Conservation (phyloP, 1,139 yeast species). For the Hanseniaspora uvarum region DNA sequence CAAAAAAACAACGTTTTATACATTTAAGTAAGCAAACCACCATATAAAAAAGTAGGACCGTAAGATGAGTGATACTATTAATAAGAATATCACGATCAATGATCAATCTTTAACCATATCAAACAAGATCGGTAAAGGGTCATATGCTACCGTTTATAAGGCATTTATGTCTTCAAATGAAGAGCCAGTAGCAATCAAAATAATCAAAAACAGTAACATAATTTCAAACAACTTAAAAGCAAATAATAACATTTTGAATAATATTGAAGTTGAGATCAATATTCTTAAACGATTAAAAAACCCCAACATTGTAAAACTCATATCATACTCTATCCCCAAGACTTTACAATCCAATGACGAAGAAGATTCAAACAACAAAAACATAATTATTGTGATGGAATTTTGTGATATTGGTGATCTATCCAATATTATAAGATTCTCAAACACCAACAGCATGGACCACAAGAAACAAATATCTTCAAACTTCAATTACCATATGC, state of each 20-base stretch:
- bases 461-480: neutral
- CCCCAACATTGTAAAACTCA: constrained; percentile 80
- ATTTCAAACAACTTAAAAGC: constrained; percentile 19
- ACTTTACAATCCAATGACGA: constrained; percentile 50
- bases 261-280: constrained; percentile 79
- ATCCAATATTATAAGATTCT: constrained; percentile 68
- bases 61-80: neutral
- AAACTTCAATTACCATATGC: constrained; percentile 55
- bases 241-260: constrained; percentile 65
- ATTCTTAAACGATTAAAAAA: constrained; percentile 79
- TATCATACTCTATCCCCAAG: constrained; percentile 25
- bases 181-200: constrained; percentile 17
- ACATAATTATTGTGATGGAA: constrained; percentile 91
- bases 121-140: constrained; percentile 78
- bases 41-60: neutral
- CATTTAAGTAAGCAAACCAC: neutral
- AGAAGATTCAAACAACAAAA: constrained; percentile 64
- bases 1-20: neutral
- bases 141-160: constrained; percentile 86
- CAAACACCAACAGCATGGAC: constrained; percentile 33
- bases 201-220: constrained; percentile 5
- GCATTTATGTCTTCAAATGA: constrained; percentile 37
- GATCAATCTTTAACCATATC: constrained; percentile 29
- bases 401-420: constrained; percentile 92
- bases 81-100: constrained; percentile 32